These are phyloP conservation scores for Monosporozyma servazzii DNA, from an alignment of 805 yeast species.

Conservation along the genomic window DNA sequence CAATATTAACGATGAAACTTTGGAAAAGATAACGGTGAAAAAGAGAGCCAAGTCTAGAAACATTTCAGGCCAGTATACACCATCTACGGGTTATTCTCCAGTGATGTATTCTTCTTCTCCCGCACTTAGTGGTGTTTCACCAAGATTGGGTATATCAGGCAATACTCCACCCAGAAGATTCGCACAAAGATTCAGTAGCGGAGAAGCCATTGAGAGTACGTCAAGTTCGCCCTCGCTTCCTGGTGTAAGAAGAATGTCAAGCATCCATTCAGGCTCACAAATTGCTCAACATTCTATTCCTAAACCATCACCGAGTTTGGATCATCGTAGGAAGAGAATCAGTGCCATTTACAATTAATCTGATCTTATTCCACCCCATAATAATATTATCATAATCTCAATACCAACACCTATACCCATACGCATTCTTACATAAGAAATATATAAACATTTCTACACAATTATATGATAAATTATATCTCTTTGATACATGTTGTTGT, in stretches of 20 bases:
- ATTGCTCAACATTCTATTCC: not conserved
- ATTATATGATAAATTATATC: not conserved
- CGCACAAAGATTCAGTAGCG: not conserved
- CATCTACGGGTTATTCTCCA: not conserved
- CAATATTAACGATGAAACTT: not conserved
- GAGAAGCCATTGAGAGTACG: not conserved
- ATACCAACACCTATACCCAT: not conserved
- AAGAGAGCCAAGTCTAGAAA: not conserved
- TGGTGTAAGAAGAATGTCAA: constrained; percentile 2
- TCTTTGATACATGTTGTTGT: too few species aligned
- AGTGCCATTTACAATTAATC: not conserved
- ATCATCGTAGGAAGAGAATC: not conserved
- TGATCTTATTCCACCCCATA: not conserved
- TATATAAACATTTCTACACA: not conserved
- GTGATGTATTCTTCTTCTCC: not conserved
- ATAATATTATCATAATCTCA: not conserved
- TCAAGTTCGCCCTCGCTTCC: not conserved
- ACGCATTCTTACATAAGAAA: not conserved
- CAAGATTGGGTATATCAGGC: not conserved
- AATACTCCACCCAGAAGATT: not conserved
- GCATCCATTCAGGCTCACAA: not conserved
- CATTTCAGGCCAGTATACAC: not conserved
- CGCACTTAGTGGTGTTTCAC: not conserved
- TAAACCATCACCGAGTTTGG: not conserved
- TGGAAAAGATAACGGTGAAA: not conserved